A percentile compares a stretch with the other conserved stretches of the same genome.
phyloP scores from a whole-genome alignment of 139 green algal genomes.

The Edaphochlamys debaryana region DNA sequence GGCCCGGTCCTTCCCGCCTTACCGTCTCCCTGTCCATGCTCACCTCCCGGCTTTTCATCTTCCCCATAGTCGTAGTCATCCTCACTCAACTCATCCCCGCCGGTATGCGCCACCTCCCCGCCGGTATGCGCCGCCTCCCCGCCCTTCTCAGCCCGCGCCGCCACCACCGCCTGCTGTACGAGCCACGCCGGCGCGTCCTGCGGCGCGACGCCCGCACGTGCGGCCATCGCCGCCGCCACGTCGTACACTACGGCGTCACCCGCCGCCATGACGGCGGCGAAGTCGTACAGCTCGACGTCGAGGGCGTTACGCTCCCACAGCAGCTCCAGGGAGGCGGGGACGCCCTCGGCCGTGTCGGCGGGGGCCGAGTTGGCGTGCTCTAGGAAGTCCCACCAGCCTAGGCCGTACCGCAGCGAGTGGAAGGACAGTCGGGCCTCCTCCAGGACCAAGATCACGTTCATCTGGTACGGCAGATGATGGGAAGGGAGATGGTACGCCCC shows the following conservation, averaged over 20 bases:
- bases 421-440: not conserved
- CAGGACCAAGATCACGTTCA: not conserved
- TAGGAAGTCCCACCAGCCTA: conserved; percentile 13
- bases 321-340: not conserved
- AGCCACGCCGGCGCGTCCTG: too few species aligned
- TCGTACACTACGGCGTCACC: conserved; percentile 27
- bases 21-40: too few species aligned
- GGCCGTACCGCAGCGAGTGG: not conserved
- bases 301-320: not conserved
- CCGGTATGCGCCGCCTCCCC: too few species aligned
- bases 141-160: too few species aligned
- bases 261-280: not conserved
- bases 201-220: too few species aligned
- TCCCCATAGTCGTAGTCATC: too few species aligned
- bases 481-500: too few species aligned
- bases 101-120: too few species aligned
- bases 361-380: not conserved
- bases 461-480: not conserved
- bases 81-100: too few species aligned
- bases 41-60: too few species aligned
- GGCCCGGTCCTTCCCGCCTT: too few species aligned
- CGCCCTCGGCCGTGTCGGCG: not conserved
- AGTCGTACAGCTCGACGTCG: conserved; percentile 19
- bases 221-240: not conserved
- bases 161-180: too few species aligned